phyloP scores from a whole-genome alignment of 352 stramenopile species.

The Pythium rishiriense region DNA sequence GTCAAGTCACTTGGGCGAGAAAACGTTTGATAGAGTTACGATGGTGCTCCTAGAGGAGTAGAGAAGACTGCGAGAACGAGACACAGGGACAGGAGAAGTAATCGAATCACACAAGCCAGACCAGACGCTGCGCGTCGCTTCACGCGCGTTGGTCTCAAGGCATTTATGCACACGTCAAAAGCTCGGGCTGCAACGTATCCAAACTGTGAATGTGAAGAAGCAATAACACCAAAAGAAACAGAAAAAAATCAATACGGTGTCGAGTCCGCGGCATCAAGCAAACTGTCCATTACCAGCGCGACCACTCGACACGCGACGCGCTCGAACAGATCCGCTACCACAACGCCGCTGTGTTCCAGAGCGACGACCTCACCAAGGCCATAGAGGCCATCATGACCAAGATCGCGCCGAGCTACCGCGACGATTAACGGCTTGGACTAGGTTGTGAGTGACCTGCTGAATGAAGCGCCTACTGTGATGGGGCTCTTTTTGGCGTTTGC shows the following conservation, averaged over 20 bases:
- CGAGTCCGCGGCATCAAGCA: slow-evolving; percentile 88
- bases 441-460: slow-evolving; percentile 87
- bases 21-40: slow-evolving; percentile 29
- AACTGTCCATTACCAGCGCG: slow-evolving; percentile 84
- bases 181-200: slow-evolving; percentile 7
- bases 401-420: slow-evolving; percentile 57
- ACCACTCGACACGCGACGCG: slow-evolving; percentile 79
- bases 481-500: slow-evolving; percentile 84
- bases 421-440: no score
- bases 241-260: slow-evolving; percentile 5
- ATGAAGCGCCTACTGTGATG: slow-evolving; percentile 83
- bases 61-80: background rate
- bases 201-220: slow-evolving; percentile 22
- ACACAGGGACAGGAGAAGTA: background rate
- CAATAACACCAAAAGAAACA: slow-evolving; percentile 3
- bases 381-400: slow-evolving; percentile 74
- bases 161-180: background rate
- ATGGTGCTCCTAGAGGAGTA: slow-evolving; percentile 25
- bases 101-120: background rate
- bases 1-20: background rate
- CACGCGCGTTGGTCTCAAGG: background rate
- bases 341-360: slow-evolving; percentile 85
- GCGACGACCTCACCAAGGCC: slow-evolving; percentile 77
- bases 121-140: background rate
- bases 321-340: slow-evolving; percentile 82